Conservation (phyloP, 306 rosid genomes). For the Cicer cuneatum region DNA sequence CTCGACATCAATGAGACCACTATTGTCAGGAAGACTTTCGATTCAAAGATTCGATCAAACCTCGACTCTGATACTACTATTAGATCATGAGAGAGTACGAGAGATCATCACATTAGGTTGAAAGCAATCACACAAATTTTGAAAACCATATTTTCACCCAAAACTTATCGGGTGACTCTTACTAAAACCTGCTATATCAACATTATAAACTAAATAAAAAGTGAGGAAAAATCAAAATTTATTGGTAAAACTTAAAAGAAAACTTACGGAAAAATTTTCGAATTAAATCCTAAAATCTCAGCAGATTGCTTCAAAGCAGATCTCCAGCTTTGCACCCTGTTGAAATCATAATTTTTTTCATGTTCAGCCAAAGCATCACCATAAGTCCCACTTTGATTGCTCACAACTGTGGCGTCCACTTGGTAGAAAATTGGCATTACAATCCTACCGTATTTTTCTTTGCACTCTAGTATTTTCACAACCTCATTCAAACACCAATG, state of each 20-base stretch:
- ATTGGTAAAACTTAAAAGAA: not conserved
- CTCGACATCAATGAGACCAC: no score
- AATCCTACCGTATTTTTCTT: conserved; percentile 6
- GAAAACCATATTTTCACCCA: no score
- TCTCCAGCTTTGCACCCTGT: conserved; percentile 38
- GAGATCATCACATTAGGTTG: no score
- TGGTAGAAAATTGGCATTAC: conserved; percentile 38
- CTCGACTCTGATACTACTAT: no score
- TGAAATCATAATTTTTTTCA: not conserved
- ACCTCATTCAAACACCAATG: conserved; percentile 39
- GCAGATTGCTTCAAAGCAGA: conserved; percentile 32
- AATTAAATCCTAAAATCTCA: conserved; percentile 21
- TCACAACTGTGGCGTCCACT: conserved; percentile 21
- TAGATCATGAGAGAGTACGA: no score
- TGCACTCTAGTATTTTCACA: conserved; percentile 38
- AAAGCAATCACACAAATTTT: no score
- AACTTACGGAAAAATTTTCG: conserved; percentile 29
- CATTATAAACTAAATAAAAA: not conserved
- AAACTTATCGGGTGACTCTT: no score
- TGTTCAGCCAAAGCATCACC: conserved; percentile 32
- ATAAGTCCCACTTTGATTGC: conserved; percentile 34
- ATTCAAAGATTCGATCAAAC: no score
- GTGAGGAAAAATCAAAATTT: not conserved
- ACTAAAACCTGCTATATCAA: no score
- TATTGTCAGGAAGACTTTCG: no score